Conservation (phyloP, 176 grass and related monocot genomes). For the Triticum dicoccoides region DNA sequence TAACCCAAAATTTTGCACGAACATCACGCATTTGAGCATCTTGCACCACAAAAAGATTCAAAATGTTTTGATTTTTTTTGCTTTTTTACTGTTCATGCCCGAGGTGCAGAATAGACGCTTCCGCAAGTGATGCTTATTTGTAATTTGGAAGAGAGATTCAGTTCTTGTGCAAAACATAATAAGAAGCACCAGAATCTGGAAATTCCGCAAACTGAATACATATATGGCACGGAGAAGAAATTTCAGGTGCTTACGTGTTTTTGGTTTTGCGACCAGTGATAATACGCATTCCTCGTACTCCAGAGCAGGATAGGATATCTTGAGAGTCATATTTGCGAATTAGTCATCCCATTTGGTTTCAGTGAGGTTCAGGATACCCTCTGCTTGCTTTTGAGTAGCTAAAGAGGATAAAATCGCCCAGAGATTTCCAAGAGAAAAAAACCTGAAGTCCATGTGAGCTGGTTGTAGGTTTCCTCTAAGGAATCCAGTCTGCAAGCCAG, state of each 20-base stretch:
- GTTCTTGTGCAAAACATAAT: background rate
- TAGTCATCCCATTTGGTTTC: constrained; percentile 94
- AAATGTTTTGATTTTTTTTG: no score
- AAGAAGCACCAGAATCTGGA: constrained; percentile 17
- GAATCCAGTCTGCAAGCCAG: constrained; percentile 86
- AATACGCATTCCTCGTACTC: constrained; percentile 94
- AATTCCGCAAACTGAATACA: background rate
- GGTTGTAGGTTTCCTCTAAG: constrained; percentile 88
- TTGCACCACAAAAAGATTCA: no score
- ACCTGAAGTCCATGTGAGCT: constrained; percentile 98
- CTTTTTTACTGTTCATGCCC: no score
- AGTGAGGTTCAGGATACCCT: constrained; percentile 89
- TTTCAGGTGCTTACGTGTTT: constrained; percentile 66
- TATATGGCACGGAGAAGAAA: constrained; percentile 22
- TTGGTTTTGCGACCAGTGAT: constrained; percentile 95
- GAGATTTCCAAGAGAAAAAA: constrained; percentile 92
- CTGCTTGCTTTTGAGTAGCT: constrained; percentile 73
- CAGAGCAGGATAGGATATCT: constrained; percentile 94
- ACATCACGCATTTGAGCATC: no score
- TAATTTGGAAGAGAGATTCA: constrained; percentile 9
- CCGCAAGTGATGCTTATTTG: background rate
- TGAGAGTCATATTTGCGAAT: constrained; percentile 80
- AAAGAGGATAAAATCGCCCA: constrained; percentile 89
- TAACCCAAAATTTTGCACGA: no score
- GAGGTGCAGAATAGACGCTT: no score